Evolutionary conservation across 2,329 filamentous ascomycete genomes (phyloP).

Genomic region (Furcasterigmium sp.): DNA sequence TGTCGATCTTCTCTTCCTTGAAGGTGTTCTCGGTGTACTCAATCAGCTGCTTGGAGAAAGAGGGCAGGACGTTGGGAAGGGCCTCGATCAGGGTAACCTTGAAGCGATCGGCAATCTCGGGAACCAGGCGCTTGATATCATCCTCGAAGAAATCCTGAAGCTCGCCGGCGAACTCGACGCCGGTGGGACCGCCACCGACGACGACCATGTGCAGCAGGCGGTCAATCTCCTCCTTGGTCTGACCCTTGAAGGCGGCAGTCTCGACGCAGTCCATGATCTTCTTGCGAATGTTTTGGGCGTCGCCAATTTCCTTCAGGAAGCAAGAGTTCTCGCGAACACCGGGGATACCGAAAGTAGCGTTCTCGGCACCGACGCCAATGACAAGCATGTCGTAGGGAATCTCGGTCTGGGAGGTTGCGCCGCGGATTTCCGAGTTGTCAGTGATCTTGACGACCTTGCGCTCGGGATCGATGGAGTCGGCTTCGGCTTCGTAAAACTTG

Average conservation of each 20-base stretch:
- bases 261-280: conserved; percentile 99
- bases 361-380: conserved; percentile 94
- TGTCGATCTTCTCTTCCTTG: conserved; percentile 96
- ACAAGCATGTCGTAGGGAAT: conserved; percentile 98
- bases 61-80: conserved; percentile 90
- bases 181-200: conserved; percentile 87
- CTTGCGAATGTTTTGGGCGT: conserved; percentile 94
- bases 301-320: conserved; percentile 97
- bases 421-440: conserved; percentile 91
- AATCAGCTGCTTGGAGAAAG: conserved; percentile 98
- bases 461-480: conserved; percentile 89
- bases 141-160: conserved; percentile 98
- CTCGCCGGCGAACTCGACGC: conserved; percentile 97
- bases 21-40: conserved; percentile 99
- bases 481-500: conserved; percentile 97
- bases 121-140: conserved; percentile 96
- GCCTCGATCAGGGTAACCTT: conserved; percentile 97
- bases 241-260: conserved; percentile 97
- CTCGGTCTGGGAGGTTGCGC: conserved; percentile 74
- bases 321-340: conserved; percentile 93
- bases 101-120: conserved; percentile 91
- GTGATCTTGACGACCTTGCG: conserved; percentile 84
- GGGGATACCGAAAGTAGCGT: conserved; percentile 95
- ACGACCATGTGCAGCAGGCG: conserved; percentile 98
- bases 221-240: conserved; percentile 80